A percentile compares a stretch with the other conserved stretches of the same genome.
These are phyloP conservation scores for Coemansia sp. DNA, from an alignment of 192 early-diverging fungal species.

Conservation along the genomic window DNA sequence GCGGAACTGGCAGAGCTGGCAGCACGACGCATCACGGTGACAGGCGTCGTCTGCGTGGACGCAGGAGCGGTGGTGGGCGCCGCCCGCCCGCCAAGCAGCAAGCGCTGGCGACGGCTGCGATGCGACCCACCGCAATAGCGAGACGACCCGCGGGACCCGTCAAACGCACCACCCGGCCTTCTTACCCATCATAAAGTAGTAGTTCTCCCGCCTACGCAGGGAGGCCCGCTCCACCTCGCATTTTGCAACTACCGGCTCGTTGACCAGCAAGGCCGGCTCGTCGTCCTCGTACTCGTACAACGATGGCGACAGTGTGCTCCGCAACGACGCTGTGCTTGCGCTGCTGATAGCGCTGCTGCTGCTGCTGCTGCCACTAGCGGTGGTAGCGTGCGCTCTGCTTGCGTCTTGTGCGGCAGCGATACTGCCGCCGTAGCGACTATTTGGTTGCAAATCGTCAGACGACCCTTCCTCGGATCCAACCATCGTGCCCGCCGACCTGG, in stretches of 20 bases:
- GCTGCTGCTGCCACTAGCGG: too few relatives aligned
- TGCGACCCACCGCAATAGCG: background rate
- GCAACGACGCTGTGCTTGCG: background rate
- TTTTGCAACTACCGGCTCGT: slow-evolving; percentile 30
- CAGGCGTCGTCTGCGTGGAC: background rate
- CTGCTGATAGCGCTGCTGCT: slow-evolving; percentile 6
- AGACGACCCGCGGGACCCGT: slow-evolving; percentile 22
- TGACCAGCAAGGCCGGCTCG: background rate
- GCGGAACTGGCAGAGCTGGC: slow-evolving; percentile 16
- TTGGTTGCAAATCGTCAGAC: slow-evolving; percentile 48
- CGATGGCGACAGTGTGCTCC: slow-evolving; percentile 18
- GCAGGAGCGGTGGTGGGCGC: background rate
- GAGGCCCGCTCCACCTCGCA: slow-evolving; percentile 51
- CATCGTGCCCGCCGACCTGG: slow-evolving; percentile 5
- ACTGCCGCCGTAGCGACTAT: slow-evolving; percentile 49
- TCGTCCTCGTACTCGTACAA: slow-evolving; percentile 13
- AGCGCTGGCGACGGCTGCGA: too few relatives aligned
- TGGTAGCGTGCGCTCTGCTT: too few relatives aligned
- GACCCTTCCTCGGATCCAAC: slow-evolving; percentile 12
- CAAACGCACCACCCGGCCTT: slow-evolving; percentile 60
- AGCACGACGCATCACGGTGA: background rate
- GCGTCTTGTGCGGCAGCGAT: background rate
- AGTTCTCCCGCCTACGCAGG: slow-evolving; percentile 45
- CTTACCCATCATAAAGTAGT: slow-evolving; percentile 56
- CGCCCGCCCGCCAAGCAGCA: slow-evolving; percentile 9